Conservation (phyloP, 2,329 filamentous ascomycete species). For the Spiromastix sp. region DNA sequence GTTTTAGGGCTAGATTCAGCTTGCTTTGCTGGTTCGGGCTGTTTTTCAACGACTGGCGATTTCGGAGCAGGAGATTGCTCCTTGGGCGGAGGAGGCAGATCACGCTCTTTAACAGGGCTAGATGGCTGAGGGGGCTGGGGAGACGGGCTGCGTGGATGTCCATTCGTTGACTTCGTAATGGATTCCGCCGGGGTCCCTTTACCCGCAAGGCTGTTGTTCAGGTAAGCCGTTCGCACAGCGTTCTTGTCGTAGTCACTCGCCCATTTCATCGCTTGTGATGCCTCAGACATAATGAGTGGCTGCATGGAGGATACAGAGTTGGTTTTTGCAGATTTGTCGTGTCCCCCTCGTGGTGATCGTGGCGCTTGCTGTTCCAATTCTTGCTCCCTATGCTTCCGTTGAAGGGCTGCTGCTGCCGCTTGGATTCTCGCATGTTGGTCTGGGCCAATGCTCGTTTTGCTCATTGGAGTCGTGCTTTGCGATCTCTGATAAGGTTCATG, state of each 20-base stretch:
- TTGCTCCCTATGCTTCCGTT: constrained; percentile 56
- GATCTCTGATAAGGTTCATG: constrained; percentile 44
- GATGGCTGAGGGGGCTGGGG: constrained; percentile 17
- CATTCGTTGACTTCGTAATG: constrained; percentile 25
- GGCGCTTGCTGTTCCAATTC: constrained; percentile 39
- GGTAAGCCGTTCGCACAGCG: constrained; percentile 72
- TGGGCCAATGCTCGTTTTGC: constrained; percentile 75
- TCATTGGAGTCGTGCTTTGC: constrained; percentile 44
- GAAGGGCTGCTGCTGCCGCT: constrained; percentile 75
- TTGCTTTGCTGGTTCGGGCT: constrained; percentile 1
- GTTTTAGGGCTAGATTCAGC: constrained; percentile 13
- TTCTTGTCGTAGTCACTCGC: constrained; percentile 90
- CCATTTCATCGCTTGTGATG: constrained; percentile 93
- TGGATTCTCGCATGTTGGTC: constrained; percentile 92
- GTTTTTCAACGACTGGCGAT: constrained; percentile 10
- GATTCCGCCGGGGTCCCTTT: constrained; percentile 48
- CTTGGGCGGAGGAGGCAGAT: constrained; percentile 23
- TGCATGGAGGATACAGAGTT: constrained; percentile 85
- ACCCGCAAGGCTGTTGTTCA: constrained; percentile 62
- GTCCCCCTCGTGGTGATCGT: constrained; percentile 42
- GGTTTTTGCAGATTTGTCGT: constrained; percentile 57
- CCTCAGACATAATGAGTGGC: constrained; percentile 72
- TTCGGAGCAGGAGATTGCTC: constrained; percentile 20
- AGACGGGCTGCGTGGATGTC: constrained; percentile 19
- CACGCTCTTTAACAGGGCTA: constrained; percentile 15